phyloP scores from a whole-genome alignment of 192 early-diverging fungal genomes.

The Spinellus fusiger region DNA sequence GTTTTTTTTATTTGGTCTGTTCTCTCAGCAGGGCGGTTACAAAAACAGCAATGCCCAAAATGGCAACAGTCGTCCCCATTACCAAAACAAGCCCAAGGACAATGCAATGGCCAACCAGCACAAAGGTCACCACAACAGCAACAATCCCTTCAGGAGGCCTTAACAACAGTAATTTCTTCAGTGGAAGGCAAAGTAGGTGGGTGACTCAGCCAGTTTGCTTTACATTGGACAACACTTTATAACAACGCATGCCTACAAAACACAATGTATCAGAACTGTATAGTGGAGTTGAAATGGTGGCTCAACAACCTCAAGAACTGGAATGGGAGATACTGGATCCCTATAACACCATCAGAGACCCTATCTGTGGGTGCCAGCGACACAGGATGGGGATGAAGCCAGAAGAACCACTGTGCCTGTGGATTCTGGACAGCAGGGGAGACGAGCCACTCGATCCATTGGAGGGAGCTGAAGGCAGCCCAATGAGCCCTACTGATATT shows the following conservation, averaged over 20 bases:
- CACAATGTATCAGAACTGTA: background rate
- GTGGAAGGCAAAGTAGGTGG: background rate
- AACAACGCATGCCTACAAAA: too few species aligned
- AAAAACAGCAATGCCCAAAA: conserved; percentile 2
- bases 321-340: conserved; percentile 22
- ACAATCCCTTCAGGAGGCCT: background rate
- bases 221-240: too few species aligned
- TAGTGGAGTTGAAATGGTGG: background rate
- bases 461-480: conserved; percentile 19
- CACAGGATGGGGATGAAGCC: conserved; percentile 19
- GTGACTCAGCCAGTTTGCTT: background rate
- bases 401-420: background rate
- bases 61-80: background rate
- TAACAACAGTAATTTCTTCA: background rate
- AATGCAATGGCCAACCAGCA: background rate
- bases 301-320: background rate
- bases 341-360: conserved; percentile 4
- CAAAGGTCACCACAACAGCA: background rate
- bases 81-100: background rate
- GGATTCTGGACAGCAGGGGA: conserved; percentile 11
- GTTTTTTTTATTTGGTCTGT: conserved; percentile 3
- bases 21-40: conserved; percentile 18
- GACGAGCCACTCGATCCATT: conserved; percentile 18
- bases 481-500: background rate
- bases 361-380: conserved; percentile 22